Conservation (phyloP, 441 rosid species). For the Theobroma grandiflorum region DNA sequence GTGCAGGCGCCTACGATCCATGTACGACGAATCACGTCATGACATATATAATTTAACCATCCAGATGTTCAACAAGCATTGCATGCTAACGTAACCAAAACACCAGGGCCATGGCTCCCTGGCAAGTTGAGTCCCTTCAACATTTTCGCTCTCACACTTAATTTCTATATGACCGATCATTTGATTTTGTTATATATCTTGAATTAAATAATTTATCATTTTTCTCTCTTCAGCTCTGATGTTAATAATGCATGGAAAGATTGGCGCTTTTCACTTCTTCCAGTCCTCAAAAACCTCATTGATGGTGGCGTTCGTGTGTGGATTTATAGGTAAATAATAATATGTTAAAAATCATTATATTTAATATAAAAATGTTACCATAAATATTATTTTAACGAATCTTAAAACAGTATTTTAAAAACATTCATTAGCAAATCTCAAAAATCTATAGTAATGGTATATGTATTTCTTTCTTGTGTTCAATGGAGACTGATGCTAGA, state of each 20-base stretch:
- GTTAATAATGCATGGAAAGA: slow-evolving; percentile 44
- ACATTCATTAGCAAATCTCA: too few relatives aligned
- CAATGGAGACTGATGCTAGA: slow-evolving; percentile 81
- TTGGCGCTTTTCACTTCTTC: slow-evolving; percentile 52
- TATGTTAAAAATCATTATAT: too few relatives aligned
- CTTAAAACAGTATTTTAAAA: too few relatives aligned
- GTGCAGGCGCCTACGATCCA: slow-evolving; percentile 61
- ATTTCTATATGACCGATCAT: too few relatives aligned
- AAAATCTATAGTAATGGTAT: too few relatives aligned
- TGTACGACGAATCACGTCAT: slow-evolving; percentile 51
- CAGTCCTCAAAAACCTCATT: slow-evolving; percentile 53
- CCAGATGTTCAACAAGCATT: slow-evolving; percentile 73
- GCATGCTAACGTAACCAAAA: slow-evolving; percentile 63
- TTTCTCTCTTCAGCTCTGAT: neutral
- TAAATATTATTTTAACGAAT: too few relatives aligned
- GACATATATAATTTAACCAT: slow-evolving; percentile 55
- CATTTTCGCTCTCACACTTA: too few relatives aligned
- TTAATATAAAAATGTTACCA: too few relatives aligned
- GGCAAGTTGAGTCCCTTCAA: slow-evolving; percentile 47
- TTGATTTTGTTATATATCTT: too few relatives aligned
- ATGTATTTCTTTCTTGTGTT: too few relatives aligned
- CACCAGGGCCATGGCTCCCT: slow-evolving; percentile 66
- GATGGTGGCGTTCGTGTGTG: slow-evolving; percentile 60
- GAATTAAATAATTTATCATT: too few relatives aligned
- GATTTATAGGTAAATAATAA: slow-evolving; percentile 53